These are phyloP conservation scores for Westerdykella aurantiaca DNA, from an alignment of 2,329 filamentous ascomycete genomes.

Conservation along the genomic window DNA sequence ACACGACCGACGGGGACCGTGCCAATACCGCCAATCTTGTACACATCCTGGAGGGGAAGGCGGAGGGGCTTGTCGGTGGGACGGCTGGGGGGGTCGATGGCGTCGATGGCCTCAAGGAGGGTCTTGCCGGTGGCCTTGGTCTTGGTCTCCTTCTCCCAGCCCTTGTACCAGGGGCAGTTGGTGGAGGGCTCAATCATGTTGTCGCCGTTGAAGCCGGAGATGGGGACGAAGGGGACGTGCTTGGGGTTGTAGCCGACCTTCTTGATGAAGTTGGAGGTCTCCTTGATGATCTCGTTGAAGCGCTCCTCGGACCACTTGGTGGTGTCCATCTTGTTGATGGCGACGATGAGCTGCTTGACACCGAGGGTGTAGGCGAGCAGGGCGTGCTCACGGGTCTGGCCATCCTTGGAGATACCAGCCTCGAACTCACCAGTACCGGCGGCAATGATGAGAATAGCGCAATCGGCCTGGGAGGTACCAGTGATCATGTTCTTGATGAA, in stretches of 20 bases:
- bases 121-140: constrained; percentile 88
- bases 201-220: constrained; percentile 99
- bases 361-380: constrained; percentile 99
- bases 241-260: constrained; percentile 99
- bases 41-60: constrained; percentile 99
- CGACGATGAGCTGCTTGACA: constrained; percentile 99
- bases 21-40: constrained; percentile 99
- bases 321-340: constrained; percentile 99
- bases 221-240: constrained; percentile 95
- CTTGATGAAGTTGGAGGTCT: constrained; percentile 99
- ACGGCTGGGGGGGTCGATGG: constrained; percentile 87
- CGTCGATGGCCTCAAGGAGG: constrained; percentile 97
- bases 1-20: constrained; percentile 99
- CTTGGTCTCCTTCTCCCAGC: constrained; percentile 99
- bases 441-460: constrained; percentile 99
- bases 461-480: constrained; percentile 99
- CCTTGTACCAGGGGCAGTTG: constrained; percentile 99
- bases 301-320: constrained; percentile 95
- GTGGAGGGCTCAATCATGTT: constrained; percentile 90
- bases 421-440: constrained; percentile 99
- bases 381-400: constrained; percentile 99
- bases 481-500: constrained; percentile 99
- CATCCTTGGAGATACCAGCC: constrained; percentile 99
- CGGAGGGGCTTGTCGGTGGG: constrained; percentile 99
- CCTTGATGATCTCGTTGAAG: constrained; percentile 99